Base-by-base conservation (phyloP, 2,329 filamentous ascomycete genomes). In the Bertia moriformis region DNA sequence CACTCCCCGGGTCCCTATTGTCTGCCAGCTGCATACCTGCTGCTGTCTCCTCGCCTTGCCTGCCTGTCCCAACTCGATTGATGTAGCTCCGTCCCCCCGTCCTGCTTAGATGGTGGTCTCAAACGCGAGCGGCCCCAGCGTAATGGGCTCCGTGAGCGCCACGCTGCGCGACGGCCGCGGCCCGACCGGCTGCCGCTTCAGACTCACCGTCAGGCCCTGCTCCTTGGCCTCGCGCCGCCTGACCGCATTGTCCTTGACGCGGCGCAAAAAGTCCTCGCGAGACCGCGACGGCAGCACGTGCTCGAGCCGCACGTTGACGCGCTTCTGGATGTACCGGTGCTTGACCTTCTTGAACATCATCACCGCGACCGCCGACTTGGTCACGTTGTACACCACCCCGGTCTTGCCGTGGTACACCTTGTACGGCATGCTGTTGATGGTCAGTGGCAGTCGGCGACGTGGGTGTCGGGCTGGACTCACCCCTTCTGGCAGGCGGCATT, bases 351-450 rank as follows among this genome's bases (percentile, higher is more conserved):
- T 95, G 83, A 93, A 89, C 71, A 98, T 84, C 71, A 98, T 95
- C 67, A 98, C 83, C 59, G 91, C 91, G 63, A 98, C 87, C 50
- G 91, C 84, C 57, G 78, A 83, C 80, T 95, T 94, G 70, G 89
- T 91, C 58, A 98, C 89, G 76, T 98, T 98, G 84, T 93, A 93
- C 69, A 94, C 71, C 58, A 94, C 84, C 62, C 87, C 87, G 49
- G 88, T 94, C 83, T 96, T 96, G 61, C 89, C 91, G 78, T 96
- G 89, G 82, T 93, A 95, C 70, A 94, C 83, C 78, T 95, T 95
- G 82, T 88, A 86, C 58, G 89, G 88, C 86, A 94, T 91, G 73
- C 86, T 87, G 57, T 63, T 53, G n/a, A n/a, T 27, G 22, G 22
- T 27, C 22, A 27, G 22, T n/a, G n/a, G 7, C 22, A 27, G 22